phyloP scores from a whole-genome alignment of 441 rosid genomes.

The Aquilaria agallochum region DNA sequence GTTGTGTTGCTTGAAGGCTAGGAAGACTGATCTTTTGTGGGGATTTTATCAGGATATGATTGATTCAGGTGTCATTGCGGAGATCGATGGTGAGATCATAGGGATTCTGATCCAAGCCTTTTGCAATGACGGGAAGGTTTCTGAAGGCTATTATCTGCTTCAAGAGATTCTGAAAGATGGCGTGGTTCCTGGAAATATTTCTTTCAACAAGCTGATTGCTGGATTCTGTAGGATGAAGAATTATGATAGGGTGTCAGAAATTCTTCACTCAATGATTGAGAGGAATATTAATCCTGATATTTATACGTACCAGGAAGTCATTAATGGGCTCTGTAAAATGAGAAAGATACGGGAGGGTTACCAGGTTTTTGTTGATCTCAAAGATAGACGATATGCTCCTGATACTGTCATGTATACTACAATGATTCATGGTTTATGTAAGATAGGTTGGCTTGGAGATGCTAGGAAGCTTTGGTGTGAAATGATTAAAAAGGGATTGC shows the following conservation, averaged over 20 bases:
- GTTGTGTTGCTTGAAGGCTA: slow-evolving; percentile 35
- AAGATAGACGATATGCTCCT: slow-evolving; percentile 43
- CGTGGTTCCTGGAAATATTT: slow-evolving; percentile 23
- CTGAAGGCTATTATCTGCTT: slow-evolving; percentile 55
- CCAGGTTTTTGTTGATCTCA: slow-evolving; percentile 39
- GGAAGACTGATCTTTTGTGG: slow-evolving; percentile 50
- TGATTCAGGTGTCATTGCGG: slow-evolving; percentile 27
- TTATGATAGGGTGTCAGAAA: slow-evolving; percentile 33
- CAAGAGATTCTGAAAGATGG: slow-evolving; percentile 40
- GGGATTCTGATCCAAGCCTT: slow-evolving; percentile 54
- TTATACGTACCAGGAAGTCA: slow-evolving; percentile 36
- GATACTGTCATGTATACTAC: slow-evolving; percentile 36
- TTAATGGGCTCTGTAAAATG: slow-evolving; percentile 42
- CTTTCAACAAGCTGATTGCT: slow-evolving; percentile 34
- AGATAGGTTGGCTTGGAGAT: slow-evolving; percentile 23
- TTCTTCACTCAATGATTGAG: slow-evolving; percentile 45
- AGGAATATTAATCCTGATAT: slow-evolving; percentile 29
- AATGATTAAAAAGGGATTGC: slow-evolving; percentile 38
- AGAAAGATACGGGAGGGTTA: slow-evolving; percentile 30
- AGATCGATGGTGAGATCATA: slow-evolving; percentile 36
- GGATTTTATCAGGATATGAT: slow-evolving; percentile 49
- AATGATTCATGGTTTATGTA: slow-evolving; percentile 38
- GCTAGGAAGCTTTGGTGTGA: slow-evolving; percentile 47
- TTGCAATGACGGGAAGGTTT: slow-evolving; percentile 38
- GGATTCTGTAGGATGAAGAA: slow-evolving; percentile 25